Base-by-base conservation (phyloP, 805 yeast species). In the Suhomyces vadensis region DNA sequence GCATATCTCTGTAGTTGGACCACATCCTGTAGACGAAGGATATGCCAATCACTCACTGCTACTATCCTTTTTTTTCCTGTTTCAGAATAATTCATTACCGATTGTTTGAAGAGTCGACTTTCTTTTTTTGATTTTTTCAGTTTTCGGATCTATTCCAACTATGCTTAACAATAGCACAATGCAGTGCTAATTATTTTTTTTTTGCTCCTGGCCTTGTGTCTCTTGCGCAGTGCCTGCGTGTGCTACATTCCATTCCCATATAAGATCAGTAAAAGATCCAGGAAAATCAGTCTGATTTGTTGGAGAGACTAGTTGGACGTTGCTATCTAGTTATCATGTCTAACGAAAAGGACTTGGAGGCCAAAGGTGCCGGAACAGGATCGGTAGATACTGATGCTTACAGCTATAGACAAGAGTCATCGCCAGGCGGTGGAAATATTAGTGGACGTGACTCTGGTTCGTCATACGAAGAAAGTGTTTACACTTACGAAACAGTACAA, bases 351-450 rank as follows among this genome's bases (percentile, higher is more conserved):
- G 45, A 25, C 17, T 24, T 31, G 5, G 41, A 31, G 17, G 35
- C 24, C n/a, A 37, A 37, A 19, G 45, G 35, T 13, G 36, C 21
- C 14, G n/a, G 36, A 10, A 4, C 23, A 11, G 21, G 27, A 17
- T 38, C 39, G 8, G 43, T 42, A 13, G 50, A 50, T 10, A 33
- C 47, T n/a, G 48, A 46, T 2, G 50, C 48, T 20, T 47, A 40
- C 44, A 47, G 50, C 33, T 46, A 46, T 35, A 35, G 45, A 23
- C 43, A 47, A 27, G 46, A 42, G 20, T 44, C 48, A 22, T 33
- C 46, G 22, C 47, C 47, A 3, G 9, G 25, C 6, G 31, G 10
- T 10, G 35, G 23, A 16, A 9, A 5, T 10, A 11, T 7, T 10
- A 3, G 6, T 16, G n/a, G 10, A 14, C 43, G 41, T 9, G 35